These are phyloP conservation scores for Aspergillus sclerotialis DNA, from an alignment of 2,329 filamentous ascomycete species.

Conservation along the genomic window DNA sequence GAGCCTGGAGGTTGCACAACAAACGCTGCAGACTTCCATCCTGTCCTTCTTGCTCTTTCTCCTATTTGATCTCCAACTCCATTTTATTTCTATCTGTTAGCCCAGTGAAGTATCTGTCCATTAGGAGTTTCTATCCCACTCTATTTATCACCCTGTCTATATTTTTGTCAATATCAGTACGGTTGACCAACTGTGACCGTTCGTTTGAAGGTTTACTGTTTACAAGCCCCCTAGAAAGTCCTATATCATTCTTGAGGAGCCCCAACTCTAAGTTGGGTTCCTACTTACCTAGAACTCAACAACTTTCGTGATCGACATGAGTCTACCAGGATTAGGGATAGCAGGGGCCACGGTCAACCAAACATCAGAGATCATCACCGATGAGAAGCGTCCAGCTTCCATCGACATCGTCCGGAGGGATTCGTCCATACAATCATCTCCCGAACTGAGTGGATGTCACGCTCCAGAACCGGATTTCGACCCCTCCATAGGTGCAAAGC, in stretches of 20 bases:
- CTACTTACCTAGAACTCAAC: not conserved
- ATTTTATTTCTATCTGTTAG: not conserved
- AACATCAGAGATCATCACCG: not conserved
- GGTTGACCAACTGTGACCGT: too few relatives aligned
- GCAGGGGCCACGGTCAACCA: not conserved
- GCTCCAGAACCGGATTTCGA: constrained; percentile 25
- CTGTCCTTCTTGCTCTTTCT: not conserved
- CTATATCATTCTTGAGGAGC: too few relatives aligned
- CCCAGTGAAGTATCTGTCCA: too few relatives aligned
- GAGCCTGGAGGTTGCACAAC: not conserved
- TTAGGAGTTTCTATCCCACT: too few relatives aligned
- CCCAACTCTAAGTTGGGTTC: not conserved
- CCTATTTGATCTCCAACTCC: not conserved
- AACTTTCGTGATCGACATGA: not conserved
- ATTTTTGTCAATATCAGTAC: too few relatives aligned
- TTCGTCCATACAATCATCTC: not conserved
- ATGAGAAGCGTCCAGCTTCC: not conserved
- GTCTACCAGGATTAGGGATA: not conserved
- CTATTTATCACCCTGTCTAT: too few relatives aligned
- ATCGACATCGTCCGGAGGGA: not conserved
- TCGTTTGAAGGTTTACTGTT: too few relatives aligned
- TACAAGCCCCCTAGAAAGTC: too few relatives aligned
- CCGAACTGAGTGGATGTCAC: not conserved
- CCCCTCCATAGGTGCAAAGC: constrained; percentile 32
- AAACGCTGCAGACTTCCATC: not conserved